Conservation (phyloP, 192 early-diverging fungal species). For the Backusella circina region DNA sequence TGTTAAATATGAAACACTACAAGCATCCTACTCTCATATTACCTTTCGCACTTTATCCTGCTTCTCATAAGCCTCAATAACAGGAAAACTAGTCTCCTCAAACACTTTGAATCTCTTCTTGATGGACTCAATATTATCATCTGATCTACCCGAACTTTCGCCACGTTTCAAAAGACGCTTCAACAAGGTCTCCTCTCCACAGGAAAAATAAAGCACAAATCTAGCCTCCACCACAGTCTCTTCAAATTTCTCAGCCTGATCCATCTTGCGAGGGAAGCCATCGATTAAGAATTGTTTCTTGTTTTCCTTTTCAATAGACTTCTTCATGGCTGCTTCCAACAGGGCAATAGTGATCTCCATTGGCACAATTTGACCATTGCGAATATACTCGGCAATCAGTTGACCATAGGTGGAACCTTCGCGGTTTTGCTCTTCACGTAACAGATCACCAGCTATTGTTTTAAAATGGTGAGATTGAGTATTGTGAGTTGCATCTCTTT, state of each 20-base stretch:
- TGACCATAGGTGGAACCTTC: conserved; percentile 78
- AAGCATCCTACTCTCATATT: conserved; percentile 2
- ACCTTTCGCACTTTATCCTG: conserved; percentile 77
- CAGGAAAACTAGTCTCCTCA: conserved; percentile 79
- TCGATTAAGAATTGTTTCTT: conserved; percentile 83
- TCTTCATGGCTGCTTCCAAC: conserved; percentile 84
- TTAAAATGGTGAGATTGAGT: neutral
- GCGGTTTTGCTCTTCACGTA: conserved; percentile 85
- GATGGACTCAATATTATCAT: conserved; percentile 96
- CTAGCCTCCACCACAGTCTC: conserved; percentile 67
- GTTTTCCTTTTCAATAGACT: conserved; percentile 47
- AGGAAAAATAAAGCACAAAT: conserved; percentile 88
- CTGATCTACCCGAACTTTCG: conserved; percentile 84
- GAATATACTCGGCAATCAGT: conserved; percentile 85
- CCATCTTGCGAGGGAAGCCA: conserved; percentile 92
- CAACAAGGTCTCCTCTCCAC: conserved; percentile 86
- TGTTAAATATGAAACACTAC: neutral
- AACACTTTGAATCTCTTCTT: conserved; percentile 92
- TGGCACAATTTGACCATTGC: conserved; percentile 91
- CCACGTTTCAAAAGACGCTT: conserved; percentile 88
- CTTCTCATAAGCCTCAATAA: conserved; percentile 77
- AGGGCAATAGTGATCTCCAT: conserved; percentile 90
- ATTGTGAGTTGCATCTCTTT: neutral
- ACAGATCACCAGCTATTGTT: conserved; percentile 80
- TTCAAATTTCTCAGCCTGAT: conserved; percentile 92